Evolutionary conservation across 352 stramenopile species (phyloP), one percentile per base, ranked within the genome.

Genomic region (Globisporangium spiculum): DNA sequence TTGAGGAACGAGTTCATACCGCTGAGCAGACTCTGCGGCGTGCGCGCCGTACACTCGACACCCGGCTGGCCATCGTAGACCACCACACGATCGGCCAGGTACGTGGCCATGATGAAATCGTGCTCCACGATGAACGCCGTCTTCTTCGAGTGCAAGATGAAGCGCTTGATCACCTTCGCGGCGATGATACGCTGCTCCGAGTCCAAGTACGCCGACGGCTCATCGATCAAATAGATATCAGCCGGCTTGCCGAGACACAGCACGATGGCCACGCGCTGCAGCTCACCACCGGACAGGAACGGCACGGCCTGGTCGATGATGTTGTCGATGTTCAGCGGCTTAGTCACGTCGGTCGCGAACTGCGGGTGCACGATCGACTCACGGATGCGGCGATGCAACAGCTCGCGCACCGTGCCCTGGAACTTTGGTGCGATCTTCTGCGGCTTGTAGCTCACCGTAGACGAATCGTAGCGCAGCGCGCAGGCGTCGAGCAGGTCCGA

Each of bases 101-200:
- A 99, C 30, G 98, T 99, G 54, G 97, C 98, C 98, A 99, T 99
- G 79, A 99, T 99, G 85, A 99, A 99, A 93, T 99, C 98, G 87
- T 99, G 98, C 86, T 99, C 98, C 18, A 99, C 98, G 41, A 99
- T 86, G 79, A 99, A 99, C 8, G 97, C 98, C 27, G 98, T 99
- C 80, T 99, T 99, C 88, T 99, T 99, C 34, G 96, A 90, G 89
- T 99, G 97, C 78, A 99, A 92, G 66, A 99, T 99, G 78, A 99
- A 99, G 44, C 98, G 93, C 86, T 99, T 99, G 78, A 99, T 99
- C 65, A 99, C 97, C 86, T 99, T 99, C 62, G 96, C 95, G 68
- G 96, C 98, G 64, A 98, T 88, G 70, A 99, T 99, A 91, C 98
- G 97, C 85, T 99, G 98, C 80, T 99, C 98, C 65, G 94, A 99